These are phyloP conservation scores for Piromyces sp. DNA, from an alignment of 192 early-diverging fungal genomes.

Conservation along the genomic window DNA sequence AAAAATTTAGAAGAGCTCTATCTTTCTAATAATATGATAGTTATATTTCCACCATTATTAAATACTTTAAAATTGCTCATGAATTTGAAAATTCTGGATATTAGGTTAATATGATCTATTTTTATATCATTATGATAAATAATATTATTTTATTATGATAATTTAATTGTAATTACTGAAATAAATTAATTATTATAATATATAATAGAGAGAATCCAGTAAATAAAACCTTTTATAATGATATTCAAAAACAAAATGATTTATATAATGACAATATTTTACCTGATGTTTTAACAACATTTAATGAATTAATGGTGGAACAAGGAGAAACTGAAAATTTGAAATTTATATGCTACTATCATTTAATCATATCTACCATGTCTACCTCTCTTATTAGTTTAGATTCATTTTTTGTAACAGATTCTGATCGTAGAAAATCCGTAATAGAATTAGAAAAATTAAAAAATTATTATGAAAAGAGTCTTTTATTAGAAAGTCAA, in stretches of 20 bases:
- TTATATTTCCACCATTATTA: neutral
- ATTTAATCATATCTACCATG: neutral
- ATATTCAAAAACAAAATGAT: neutral
- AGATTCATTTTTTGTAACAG: neutral
- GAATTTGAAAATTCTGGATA: neutral
- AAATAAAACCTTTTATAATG: neutral
- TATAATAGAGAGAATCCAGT: neutral
- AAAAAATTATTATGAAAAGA: neutral
- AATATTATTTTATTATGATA: too few species aligned
- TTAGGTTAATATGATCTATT: neutral
- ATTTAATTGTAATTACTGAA: too few species aligned
- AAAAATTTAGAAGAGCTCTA: neutral
- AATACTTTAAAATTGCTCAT: neutral
- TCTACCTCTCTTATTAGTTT: neutral
- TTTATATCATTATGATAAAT: too few species aligned
- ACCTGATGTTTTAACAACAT: neutral
- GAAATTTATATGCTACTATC: neutral
- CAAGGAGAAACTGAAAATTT: neutral
- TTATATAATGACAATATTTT: neutral
- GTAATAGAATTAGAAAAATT: neutral
- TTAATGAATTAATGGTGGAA: neutral
- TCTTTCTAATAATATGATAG: neutral
- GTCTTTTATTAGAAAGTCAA: neutral
- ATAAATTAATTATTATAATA: too few species aligned
- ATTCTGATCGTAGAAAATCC: neutral